A percentile compares a stretch with the other conserved stretches of the same genome.
Conservation (phyloP, 495 filamentous ascomycete species). For the Amniculicola lignicola region DNA sequence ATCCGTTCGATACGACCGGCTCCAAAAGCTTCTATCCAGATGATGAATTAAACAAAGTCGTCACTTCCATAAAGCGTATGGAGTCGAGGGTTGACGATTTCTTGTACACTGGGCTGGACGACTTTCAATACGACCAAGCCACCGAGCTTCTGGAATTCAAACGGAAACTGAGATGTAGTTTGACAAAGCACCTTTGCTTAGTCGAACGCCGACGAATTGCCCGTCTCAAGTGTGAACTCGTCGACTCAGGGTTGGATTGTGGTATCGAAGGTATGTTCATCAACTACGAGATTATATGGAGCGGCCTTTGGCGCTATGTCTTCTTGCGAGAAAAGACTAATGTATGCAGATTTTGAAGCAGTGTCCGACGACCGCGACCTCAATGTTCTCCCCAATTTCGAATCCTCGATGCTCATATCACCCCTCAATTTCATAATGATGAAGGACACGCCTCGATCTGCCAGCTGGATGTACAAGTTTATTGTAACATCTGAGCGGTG, state of each 20-base stretch:
- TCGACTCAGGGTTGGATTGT: slow-evolving; percentile 5
- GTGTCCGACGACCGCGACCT: slow-evolving; percentile 17
- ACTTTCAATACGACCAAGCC: slow-evolving; percentile 17
- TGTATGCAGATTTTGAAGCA: not conserved
- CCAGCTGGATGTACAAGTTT: too few relatives aligned
- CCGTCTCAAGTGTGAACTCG: slow-evolving; percentile 14
- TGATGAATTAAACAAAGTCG: slow-evolving; percentile 7
- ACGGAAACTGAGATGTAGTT: slow-evolving; percentile 1
- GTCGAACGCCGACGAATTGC: slow-evolving; percentile 23
- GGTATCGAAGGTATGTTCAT: slow-evolving; percentile 11
- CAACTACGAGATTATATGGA: too few relatives aligned
- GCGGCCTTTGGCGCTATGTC: too few relatives aligned
- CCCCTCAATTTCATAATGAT: not conserved
- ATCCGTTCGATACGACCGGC: slow-evolving; percentile 18
- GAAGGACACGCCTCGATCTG: too few relatives aligned
- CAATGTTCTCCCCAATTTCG: slow-evolving; percentile 11
- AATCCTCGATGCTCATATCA: not conserved
- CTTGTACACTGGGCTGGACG: slow-evolving; percentile 15
- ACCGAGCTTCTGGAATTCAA: slow-evolving; percentile 19
- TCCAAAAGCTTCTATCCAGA: slow-evolving; percentile 5
- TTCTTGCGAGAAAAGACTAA: too few relatives aligned
- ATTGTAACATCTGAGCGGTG: too few relatives aligned
- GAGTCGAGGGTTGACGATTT: slow-evolving; percentile 16
- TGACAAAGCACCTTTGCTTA: slow-evolving; percentile 23
- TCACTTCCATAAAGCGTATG: slow-evolving; percentile 16